phyloP scores from a whole-genome alignment of 345 rosid species.

The Eucalyptus curtisii region DNA sequence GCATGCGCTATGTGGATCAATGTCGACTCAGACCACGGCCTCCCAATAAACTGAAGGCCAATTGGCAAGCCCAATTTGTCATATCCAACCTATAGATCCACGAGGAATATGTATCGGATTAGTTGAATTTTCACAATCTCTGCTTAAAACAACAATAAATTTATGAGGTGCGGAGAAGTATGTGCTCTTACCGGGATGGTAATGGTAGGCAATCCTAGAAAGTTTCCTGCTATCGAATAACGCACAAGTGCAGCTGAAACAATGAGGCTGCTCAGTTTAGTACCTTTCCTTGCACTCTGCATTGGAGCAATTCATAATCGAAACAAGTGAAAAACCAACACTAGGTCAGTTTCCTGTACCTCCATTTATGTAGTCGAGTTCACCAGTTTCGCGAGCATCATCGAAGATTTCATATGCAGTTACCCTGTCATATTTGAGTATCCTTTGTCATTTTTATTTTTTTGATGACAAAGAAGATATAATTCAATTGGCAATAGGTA shows the following conservation, averaged over 20 bases:
- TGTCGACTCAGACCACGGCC: slow-evolving; percentile 70
- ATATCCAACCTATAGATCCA: slow-evolving; percentile 44
- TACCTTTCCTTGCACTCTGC: background rate
- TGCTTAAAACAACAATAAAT: background rate
- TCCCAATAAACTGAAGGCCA: slow-evolving; percentile 67
- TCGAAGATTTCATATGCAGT: slow-evolving; percentile 46
- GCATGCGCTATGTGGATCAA: slow-evolving; percentile 45
- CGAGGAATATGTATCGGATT: background rate
- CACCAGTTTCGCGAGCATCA: slow-evolving; percentile 46
- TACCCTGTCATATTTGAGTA: slow-evolving; percentile 19
- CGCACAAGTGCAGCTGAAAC: slow-evolving; percentile 61
- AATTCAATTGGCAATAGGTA: background rate
- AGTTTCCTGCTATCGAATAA: slow-evolving; percentile 68
- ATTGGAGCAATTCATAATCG: background rate
- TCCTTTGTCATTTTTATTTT: background rate
- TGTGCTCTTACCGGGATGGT: slow-evolving; percentile 37
- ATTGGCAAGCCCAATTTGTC: slow-evolving; percentile 53
- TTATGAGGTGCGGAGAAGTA: background rate
- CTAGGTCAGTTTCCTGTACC: slow-evolving; percentile 13
- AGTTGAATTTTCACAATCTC: background rate
- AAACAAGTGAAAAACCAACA: background rate
- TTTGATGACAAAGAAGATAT: background rate
- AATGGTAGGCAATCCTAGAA: slow-evolving; percentile 65
- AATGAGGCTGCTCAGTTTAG: background rate
- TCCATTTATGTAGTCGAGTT: slow-evolving; percentile 67